phyloP scores from a whole-genome alignment of 495 filamentous ascomycete genomes.

The Symbiotaphrina buchneri region DNA sequence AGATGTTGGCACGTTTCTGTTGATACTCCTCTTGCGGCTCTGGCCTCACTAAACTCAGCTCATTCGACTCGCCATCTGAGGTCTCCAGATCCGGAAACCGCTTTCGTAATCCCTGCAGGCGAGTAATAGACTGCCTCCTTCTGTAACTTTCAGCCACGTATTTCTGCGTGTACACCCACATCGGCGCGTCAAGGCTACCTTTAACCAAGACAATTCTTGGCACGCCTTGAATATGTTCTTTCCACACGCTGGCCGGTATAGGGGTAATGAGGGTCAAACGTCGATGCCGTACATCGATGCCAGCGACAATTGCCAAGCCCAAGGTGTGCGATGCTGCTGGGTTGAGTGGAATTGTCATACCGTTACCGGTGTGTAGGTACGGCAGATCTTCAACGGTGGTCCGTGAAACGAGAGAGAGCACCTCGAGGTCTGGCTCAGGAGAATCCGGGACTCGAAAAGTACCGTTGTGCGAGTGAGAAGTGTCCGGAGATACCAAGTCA shows the following conservation, averaged over 20 bases:
- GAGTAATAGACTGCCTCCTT: slow-evolving; percentile 4
- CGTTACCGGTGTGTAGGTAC: slow-evolving; percentile 4
- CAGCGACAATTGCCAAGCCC: slow-evolving; percentile 28
- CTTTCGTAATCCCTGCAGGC: too few species aligned
- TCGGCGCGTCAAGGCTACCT: neutral
- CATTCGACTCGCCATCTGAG: neutral
- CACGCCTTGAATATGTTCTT: slow-evolving; percentile 3
- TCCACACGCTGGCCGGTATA: slow-evolving; percentile 12
- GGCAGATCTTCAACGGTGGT: slow-evolving; percentile 6
- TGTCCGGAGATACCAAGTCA: neutral
- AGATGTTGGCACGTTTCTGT: too few species aligned
- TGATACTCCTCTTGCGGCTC: neutral
- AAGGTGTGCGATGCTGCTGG: slow-evolving; percentile 20
- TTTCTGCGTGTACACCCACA: neutral
- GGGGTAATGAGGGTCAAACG: slow-evolving; percentile 30
- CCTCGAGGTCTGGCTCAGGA: neutral
- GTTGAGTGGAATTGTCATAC: slow-evolving; percentile 11
- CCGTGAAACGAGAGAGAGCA: neutral
- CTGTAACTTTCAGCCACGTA: neutral
- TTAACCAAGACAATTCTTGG: neutral
- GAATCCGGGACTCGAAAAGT: neutral
- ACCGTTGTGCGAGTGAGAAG: neutral
- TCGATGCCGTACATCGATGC: slow-evolving; percentile 21
- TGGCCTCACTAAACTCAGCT: slow-evolving; percentile 1
- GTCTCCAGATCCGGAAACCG: too few species aligned